Evolutionary conservation across 139 green algal species (phyloP), one percentile per base, ranked within the genome.

Genomic region (Picochlorum costavermella): DNA sequence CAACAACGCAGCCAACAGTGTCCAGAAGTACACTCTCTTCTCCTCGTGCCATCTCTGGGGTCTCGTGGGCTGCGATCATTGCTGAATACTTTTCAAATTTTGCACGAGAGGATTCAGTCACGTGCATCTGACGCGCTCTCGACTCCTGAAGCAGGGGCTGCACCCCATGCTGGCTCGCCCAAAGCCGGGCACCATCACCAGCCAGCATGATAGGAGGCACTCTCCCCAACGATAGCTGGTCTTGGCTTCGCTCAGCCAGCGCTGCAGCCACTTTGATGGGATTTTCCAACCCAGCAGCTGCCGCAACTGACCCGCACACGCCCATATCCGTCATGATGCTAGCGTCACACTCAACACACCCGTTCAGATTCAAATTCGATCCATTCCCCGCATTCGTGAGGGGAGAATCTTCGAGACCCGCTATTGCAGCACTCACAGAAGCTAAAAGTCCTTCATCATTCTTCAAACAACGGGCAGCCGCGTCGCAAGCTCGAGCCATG

Each of bases 281-380:
- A 64, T 90, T 83, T 8, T 37, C 11, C 10, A 92, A 45, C 13
- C 86, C 86, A 67, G 80, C 66, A 5, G 72, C 81, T 8, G 86
- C 88, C 0, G 72, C 88, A 9, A 95, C 73, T 8, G 83, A 81
- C 0, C 89, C 88, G 25, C 20, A 59, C 68, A 83, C 87, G 3
- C 76, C 80, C 20, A n/a, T 10, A 33, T 25, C 25, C 0, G 56
- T 61, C 83, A 92, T 92, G 28, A 92, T 51, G 58, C 73, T 77
- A 2, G 88, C 88, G 60, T 96, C 88, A 64, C 82, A 89, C 66
- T 96, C 87, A 23, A 93, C 88, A 9, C n/a, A 2, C 1, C 89
- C 88, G 2, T 46, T 20, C 9, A 81, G 25, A 6, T 75, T 89
- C 12, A 96, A 74, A 59, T 89, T 91, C 26, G 85, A 89, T 26